Base-by-base conservation (phyloP, 1,139 yeast genomes). In the Candida sp. region DNA sequence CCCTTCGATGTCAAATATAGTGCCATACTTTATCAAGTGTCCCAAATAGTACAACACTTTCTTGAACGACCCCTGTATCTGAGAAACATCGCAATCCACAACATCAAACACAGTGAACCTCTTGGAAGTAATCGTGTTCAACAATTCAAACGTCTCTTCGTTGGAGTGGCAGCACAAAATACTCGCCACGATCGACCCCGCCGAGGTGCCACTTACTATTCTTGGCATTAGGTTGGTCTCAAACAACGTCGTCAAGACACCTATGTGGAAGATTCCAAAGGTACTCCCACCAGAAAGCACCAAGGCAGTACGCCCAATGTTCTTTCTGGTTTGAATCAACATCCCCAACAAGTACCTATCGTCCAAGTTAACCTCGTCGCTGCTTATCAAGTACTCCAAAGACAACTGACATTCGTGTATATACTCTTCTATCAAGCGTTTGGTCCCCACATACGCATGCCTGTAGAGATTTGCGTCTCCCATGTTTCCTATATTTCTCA, bases 241-340 rank as follows among this genome's bases (percentile, higher is more conserved):
- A 46, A 88, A 72, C 40, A 94, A 75, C 6, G 96, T 89, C 5
- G 92, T 84, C 49, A 93, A 74, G 0, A 94, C 98, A 0, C 99
- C 99, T 50, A 92, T 88, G 59, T 94, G 99, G 57, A 93, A 85
- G 48, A 93, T 74, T 0, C 98, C 99, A 72, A 94, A 89, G 3
- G 97, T 89, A 11, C 97, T 93, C 1, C 99, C 99, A 1, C 99
- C 99, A 45, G 96, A 88, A 48, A 94, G 78, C 31, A 96, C 91
- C 45, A 94, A 73, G 0, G 98, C 99, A 0, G 98, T 93, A 50
- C 97, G 77, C 0, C 99, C 99, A 52, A 90, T 90, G 58, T 93
- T 90, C 65, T 90, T 89, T 54, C 98, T 77, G 0, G 98, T 91
- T 65, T 93, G 97, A 35, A 90, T 83, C 44, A 94, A 74, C 80